Evolutionary conservation across 768 basidiomycete species (phyloP), one percentile per base, ranked within the genome.

Genomic region (button mushroom (Agaricus bisporus)): DNA sequence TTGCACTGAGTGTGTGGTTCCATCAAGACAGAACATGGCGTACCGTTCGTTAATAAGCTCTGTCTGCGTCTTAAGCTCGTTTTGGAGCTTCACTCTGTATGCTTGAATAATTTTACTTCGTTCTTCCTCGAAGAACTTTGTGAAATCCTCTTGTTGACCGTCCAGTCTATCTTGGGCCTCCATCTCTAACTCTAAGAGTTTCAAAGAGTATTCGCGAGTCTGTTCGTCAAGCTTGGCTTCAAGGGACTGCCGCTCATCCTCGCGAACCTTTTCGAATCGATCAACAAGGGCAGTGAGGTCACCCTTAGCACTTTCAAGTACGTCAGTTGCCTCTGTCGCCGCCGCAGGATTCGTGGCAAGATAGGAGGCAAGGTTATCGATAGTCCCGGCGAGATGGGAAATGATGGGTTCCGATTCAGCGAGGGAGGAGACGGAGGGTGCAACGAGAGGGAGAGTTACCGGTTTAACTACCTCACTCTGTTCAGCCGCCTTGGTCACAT

Each of bases 11-110:
- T 38, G 32, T 32, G 11, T 32, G 56, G 15, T 22, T 51, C 25
- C 15, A 18, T 28, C 38, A 22, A 41, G 32, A 11, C 29, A 5
- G 17, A 38, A 32, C 32, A 2, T 8, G 32, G 50, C 79, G 56
- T 62, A 95, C 94, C 95, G 84, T 72, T 98, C 84, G 66, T 98
- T 94, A 67, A 98, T 94, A 56, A 97, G 78, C 63, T 93, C 88
- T 35, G 91, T 91, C 66, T 98, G 95, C 1, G 83, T 85, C 63
- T 80, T 79, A 41, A 98, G 75, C 69, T 99, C 95, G 14, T 78
- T 70, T 55, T 94, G 85, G 17, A 98, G 77, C 66, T 91, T 94
- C 66, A 85, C 84, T 56, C 89, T 84, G 73, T 95, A 98, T 0
- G 81, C 80, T 42, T 83, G 79, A 7, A 90, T 74, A 60, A 95